phyloP scores from a whole-genome alignment of 306 rosid species.

The Oemleria cerasiformis region DNA sequence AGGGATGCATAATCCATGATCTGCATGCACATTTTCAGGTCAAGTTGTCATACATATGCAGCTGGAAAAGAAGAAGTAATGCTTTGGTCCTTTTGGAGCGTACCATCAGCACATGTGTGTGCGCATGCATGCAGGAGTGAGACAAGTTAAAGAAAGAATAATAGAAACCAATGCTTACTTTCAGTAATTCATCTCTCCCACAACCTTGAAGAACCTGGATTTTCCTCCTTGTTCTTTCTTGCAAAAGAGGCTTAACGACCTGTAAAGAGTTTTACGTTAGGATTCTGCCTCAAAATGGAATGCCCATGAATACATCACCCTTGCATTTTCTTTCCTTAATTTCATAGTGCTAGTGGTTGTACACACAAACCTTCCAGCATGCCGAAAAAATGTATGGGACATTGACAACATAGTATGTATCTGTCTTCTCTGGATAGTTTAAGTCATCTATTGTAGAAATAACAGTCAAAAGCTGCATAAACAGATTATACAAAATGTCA shows the following conservation, averaged over 20 bases:
- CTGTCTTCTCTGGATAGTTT: slow-evolving; percentile 97
- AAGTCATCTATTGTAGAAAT: slow-evolving; percentile 89
- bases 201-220: slow-evolving; percentile 83
- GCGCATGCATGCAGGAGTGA: background rate
- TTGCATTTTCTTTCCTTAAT: background rate
- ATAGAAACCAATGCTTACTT: slow-evolving; percentile 39
- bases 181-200: slow-evolving; percentile 86
- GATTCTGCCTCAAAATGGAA: background rate
- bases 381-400: slow-evolving; percentile 89
- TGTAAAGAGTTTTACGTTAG: slow-evolving; percentile 25
- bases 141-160: background rate
- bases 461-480: slow-evolving; percentile 80
- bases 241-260: slow-evolving; percentile 95
- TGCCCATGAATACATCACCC: background rate
- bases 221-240: slow-evolving; percentile 93
- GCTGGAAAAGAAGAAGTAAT: background rate
- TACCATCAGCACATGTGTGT: background rate
- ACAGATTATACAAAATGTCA: slow-evolving; percentile 29
- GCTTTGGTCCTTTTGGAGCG: background rate
- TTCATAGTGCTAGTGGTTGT: background rate
- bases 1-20: slow-evolving; percentile 81
- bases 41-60: slow-evolving; percentile 2
- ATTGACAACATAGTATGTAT: slow-evolving; percentile 81
- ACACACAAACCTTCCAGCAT: slow-evolving; percentile 90
- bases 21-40: slow-evolving; percentile 38